phyloP scores from a whole-genome alignment of 2,329 filamentous ascomycete species.

The Apiospora rasikravindrae region DNA sequence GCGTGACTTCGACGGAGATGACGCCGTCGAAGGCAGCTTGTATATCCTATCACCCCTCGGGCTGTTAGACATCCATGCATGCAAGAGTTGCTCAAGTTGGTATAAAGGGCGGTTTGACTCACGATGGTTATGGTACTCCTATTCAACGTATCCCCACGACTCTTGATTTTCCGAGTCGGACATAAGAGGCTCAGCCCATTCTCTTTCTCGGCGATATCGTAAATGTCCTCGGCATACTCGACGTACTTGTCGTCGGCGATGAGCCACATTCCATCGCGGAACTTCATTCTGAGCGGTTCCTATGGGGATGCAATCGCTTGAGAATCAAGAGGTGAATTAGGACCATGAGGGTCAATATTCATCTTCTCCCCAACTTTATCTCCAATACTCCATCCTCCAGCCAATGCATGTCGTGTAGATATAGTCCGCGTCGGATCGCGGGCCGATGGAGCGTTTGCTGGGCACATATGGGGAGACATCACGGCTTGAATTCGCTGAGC shows the following conservation, averaged over 20 bases:
- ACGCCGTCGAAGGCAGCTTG: constrained; percentile 63
- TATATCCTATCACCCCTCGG: constrained; percentile 54
- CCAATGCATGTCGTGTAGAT: neutral
- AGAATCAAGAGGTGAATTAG: neutral
- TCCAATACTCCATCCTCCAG: neutral
- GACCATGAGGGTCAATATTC: neutral
- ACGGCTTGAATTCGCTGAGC: neutral
- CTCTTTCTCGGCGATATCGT: constrained; percentile 53
- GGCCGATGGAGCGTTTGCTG: constrained; percentile 5
- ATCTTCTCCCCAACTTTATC: neutral
- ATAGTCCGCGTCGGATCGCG: neutral
- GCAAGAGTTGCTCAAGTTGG: too few species aligned
- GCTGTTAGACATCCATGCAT: too few species aligned
- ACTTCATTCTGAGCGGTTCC: constrained; percentile 54
- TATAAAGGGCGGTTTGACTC: too few species aligned
- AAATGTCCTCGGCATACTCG: constrained; percentile 70
- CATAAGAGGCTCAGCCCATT: constrained; percentile 60
- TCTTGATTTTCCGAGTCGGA: constrained; percentile 59
- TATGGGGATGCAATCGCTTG: neutral
- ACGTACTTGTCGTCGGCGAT: constrained; percentile 63
- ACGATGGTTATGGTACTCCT: constrained; percentile 58
- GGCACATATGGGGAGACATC: constrained; percentile 11
- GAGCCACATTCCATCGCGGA: constrained; percentile 72
- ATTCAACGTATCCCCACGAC: constrained; percentile 62
- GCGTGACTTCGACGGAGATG: constrained; percentile 63